These are phyloP conservation scores for Heliosperma pusillum DNA, from an alignment of 148 eudicot genomes.

Conservation along the genomic window DNA sequence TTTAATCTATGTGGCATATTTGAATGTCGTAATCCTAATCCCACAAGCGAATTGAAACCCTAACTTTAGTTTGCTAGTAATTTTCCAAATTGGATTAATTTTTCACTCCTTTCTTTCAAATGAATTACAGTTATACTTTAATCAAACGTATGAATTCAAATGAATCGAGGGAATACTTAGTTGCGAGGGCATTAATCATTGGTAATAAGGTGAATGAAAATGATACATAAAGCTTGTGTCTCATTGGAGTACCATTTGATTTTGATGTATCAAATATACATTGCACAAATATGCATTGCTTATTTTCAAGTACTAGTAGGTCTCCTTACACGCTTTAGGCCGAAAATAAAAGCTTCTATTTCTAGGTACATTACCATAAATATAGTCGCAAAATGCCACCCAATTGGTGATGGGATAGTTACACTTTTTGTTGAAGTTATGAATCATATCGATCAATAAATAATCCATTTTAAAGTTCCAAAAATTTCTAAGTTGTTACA, in stretches of 20 bases:
- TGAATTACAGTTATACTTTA: too few relatives aligned
- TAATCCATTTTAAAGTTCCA: neutral
- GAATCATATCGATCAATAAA: neutral
- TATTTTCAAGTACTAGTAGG: slow-evolving; percentile 7
- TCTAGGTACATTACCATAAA: neutral
- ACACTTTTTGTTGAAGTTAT: neutral
- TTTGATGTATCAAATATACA: neutral
- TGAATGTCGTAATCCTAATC: neutral
- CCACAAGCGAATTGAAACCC: neutral
- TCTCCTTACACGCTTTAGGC: slow-evolving; percentile 9
- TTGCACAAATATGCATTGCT: neutral
- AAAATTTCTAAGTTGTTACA: too few relatives aligned
- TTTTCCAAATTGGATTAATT: neutral
- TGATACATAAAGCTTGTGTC: slow-evolving; percentile 2
- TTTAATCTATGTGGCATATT: neutral
- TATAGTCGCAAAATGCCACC: neutral
- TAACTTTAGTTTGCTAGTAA: neutral
- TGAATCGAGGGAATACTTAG: too few relatives aligned
- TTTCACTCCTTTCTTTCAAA: too few relatives aligned
- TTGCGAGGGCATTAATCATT: neutral
- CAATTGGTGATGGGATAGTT: neutral
- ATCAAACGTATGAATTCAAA: too few relatives aligned
- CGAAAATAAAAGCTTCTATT: slow-evolving; percentile 7
- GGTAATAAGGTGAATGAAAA: slow-evolving; percentile 2
- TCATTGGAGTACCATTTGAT: neutral